Percentiles rank a stretch among this genome's conserved stretches.
Evolutionary conservation across 371 early-diverging fungal species (phyloP).

Genomic region (Rhizopus sp.): DNA sequence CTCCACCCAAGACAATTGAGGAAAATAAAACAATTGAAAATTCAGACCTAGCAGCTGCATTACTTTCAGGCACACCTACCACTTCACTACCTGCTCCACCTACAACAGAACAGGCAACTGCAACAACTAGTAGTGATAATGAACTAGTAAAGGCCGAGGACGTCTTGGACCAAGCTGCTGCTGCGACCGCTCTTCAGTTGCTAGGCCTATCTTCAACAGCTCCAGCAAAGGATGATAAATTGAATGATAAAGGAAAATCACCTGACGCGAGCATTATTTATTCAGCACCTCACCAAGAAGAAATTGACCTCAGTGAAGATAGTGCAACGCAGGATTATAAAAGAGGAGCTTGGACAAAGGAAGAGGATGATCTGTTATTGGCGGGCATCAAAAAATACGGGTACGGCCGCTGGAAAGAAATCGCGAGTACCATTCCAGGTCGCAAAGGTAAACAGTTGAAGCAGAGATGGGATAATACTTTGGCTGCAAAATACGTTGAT

Average conservation of each 20-base stretch:
- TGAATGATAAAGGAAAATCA: conserved; percentile 25
- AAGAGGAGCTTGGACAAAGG: conserved; percentile 44
- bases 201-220: conserved; percentile 14
- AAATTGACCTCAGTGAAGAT: conserved; percentile 34
- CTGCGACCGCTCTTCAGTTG: conserved; percentile 28
- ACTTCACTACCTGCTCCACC: neutral
- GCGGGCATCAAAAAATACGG: conserved; percentile 46
- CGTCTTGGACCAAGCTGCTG: conserved; percentile 28
- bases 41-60: neutral
- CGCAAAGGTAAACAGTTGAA: conserved; percentile 49
- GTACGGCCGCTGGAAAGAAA: conserved; percentile 52
- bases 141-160: conserved; percentile 8
- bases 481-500: conserved; percentile 48
- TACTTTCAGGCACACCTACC: neutral
- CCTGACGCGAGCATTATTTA: conserved; percentile 38
- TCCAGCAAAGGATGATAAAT: conserved; percentile 7
- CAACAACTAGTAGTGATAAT: neutral
- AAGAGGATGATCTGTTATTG: conserved; percentile 47
- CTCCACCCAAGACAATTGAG: conserved; percentile 9
- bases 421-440: conserved; percentile 40
- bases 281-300: conserved; percentile 16
- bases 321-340: conserved; percentile 33
- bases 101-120: neutral
- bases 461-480: conserved; percentile 49
- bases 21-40: conserved; percentile 3